phyloP scores from a whole-genome alignment of 2,329 filamentous ascomycete species.

The Penicillium frequentans region DNA sequence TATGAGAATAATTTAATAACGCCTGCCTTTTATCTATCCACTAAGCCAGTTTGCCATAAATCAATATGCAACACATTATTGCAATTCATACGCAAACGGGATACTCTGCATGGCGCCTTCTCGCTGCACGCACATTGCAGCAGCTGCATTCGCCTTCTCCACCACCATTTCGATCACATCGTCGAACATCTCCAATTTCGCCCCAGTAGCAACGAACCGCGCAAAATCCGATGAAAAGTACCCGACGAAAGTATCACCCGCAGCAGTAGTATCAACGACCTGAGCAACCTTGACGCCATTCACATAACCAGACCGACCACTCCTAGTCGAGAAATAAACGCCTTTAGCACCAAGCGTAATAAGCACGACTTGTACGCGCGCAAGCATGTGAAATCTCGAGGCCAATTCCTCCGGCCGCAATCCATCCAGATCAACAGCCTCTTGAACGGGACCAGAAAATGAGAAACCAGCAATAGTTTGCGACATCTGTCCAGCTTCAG shows the following conservation, averaged over 20 bases:
- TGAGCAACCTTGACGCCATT: slow-evolving; percentile 18
- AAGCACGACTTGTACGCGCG: slow-evolving; percentile 19
- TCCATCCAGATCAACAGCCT: slow-evolving; percentile 4
- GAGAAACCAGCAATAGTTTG: slow-evolving; percentile 16
- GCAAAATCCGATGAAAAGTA: slow-evolving; percentile 21
- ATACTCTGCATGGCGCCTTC: slow-evolving; percentile 22
- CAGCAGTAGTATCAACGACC: slow-evolving; percentile 24
- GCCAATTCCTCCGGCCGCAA: slow-evolving; percentile 18
- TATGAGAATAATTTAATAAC: neutral
- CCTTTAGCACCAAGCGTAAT: slow-evolving; percentile 24
- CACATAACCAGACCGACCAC: slow-evolving; percentile 13
- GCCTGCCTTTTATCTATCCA: neutral
- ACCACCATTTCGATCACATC: slow-evolving; percentile 16
- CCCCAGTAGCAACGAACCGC: slow-evolving; percentile 16
- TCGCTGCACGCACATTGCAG: slow-evolving; percentile 19
- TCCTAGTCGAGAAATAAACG: slow-evolving; percentile 22
- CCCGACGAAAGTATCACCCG: slow-evolving; percentile 23
- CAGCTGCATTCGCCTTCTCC: slow-evolving; percentile 17
- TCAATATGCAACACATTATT: neutral
- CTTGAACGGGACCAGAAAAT: slow-evolving; percentile 6
- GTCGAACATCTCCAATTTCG: slow-evolving; percentile 14
- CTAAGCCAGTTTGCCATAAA: neutral
- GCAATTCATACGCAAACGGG: slow-evolving; percentile 22
- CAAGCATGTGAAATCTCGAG: slow-evolving; percentile 15
- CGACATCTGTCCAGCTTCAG: slow-evolving; percentile 27